Percentiles rank a stretch among this genome's conserved stretches.
Conservation (phyloP, 345 rosid genomes). For the Aurinia saxatilis region DNA sequence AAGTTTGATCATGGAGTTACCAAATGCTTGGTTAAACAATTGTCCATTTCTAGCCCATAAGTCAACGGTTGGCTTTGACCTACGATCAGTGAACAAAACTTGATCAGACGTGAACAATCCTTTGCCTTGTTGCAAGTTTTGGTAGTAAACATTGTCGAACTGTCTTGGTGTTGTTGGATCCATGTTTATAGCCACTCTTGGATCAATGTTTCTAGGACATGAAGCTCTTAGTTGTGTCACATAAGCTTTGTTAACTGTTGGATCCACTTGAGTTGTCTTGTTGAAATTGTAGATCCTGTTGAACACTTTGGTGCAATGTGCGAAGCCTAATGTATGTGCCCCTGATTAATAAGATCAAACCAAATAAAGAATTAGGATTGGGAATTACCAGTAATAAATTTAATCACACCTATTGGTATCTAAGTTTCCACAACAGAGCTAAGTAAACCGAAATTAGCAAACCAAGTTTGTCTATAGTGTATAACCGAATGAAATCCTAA, state of each 20-base stretch:
- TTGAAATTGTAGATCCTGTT: constrained; percentile 60
- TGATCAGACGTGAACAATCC: constrained; percentile 86
- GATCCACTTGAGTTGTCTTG: constrained; percentile 43
- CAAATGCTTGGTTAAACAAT: constrained; percentile 48
- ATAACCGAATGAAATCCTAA: neutral
- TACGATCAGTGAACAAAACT: constrained; percentile 42
- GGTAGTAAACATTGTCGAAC: constrained; percentile 63
- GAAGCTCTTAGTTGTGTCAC: constrained; percentile 48
- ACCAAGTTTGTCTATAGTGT: no score
- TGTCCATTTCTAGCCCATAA: constrained; percentile 44
- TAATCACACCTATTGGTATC: no score
- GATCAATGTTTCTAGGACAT: constrained; percentile 60
- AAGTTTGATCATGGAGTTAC: constrained; percentile 53
- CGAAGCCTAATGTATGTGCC: constrained; percentile 72
- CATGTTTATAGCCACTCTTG: constrained; percentile 77
- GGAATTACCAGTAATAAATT: no score
- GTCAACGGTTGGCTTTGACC: constrained; percentile 53
- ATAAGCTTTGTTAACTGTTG: constrained; percentile 47
- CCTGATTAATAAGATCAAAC: constrained; percentile 27
- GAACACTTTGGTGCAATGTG: constrained; percentile 55
- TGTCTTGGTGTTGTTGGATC: constrained; percentile 57
- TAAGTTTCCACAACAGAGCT: no score
- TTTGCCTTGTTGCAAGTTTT: constrained; percentile 59
- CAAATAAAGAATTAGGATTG: neutral
- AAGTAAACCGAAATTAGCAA: no score